Base-by-base conservation (phyloP, 805 yeast species). In the Debaryomyces prosopidis region DNA sequence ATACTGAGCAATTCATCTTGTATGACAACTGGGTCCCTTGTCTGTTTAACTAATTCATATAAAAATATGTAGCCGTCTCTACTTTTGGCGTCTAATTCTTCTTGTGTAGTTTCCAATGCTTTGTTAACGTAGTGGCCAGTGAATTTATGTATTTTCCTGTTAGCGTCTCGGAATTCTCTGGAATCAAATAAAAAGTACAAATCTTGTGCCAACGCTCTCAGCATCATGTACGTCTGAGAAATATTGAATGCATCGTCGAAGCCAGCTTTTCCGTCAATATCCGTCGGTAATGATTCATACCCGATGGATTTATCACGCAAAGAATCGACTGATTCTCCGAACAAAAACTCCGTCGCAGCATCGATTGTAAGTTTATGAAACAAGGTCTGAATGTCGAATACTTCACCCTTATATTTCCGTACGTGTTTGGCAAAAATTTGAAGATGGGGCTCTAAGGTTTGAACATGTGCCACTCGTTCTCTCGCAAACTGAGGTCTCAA, bases 1-100 rank as follows among this genome's bases (percentile, higher is more conserved):
- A 78, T 71, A 54, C 75, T 77, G 56, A 77, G 63, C 31, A 76
- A 63, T 59, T 78, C 81, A 57, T 75, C 80, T 40, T 81, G 66
- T 45, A 78, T 68, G n/a, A 69, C 66, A 41, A 49, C 59, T 16
- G 77, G 76, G 52, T 78, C 74, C 42, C 71, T 65, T n/a, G 81
- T 76, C 56, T 75, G 73, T 57, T 72, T 71, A 38, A 68, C 75
- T 49, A 78, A 66, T 52, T 76, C 81, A 39, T 68, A 65, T 43
- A 78, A 68, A 56, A 78, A 76, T 9, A 75, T 68, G 50, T 74
- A 77, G 19, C 73, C 66, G 26, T 64, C 75, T 37, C 53, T 58
- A 17, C 66, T 62, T 48, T 42, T 50, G 51, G 55, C 54, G 33
- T 57, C 69, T 32, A 65, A 57, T 42, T 65, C 71, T 48, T 58